Percentiles rank a stretch among this genome's conserved stretches.
phyloP scores from a whole-genome alignment of 2,329 filamentous ascomycete species.

The Colletotrichum sp. region DNA sequence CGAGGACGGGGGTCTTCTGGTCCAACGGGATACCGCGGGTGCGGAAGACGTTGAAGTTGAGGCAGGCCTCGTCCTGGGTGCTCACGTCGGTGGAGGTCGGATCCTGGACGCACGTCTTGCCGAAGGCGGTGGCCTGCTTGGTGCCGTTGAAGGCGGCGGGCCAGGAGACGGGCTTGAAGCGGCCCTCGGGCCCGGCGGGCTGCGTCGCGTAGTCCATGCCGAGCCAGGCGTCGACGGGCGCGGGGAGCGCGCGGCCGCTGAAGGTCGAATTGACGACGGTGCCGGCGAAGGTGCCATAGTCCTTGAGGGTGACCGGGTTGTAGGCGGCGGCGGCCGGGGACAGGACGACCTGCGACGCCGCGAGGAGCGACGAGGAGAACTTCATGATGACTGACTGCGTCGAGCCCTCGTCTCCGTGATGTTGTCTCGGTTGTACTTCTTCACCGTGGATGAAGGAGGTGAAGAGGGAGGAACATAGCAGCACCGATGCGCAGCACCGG shows the following conservation, averaged over 20 bases:
- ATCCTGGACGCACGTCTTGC: constrained; percentile 48
- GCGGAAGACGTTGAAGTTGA: constrained; percentile 46
- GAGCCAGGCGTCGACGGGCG: constrained; percentile 50
- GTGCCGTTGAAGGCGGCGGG: constrained; percentile 44
- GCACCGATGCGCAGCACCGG: background rate
- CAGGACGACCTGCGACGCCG: constrained; percentile 7
- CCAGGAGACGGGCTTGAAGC: constrained; percentile 45
- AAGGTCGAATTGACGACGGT: constrained; percentile 39
- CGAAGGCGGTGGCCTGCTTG: constrained; percentile 41
- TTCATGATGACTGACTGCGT: background rate
- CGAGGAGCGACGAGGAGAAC: constrained; percentile 6
- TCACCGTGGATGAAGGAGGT: background rate
- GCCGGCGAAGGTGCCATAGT: constrained; percentile 45
- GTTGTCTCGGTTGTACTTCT: background rate
- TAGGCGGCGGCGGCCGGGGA: background rate
- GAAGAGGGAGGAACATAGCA: background rate
- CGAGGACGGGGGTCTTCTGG: constrained; percentile 40
- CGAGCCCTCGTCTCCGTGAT: background rate
- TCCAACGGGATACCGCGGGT: constrained; percentile 35
- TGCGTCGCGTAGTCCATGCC: constrained; percentile 51
- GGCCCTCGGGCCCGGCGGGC: constrained; percentile 39
- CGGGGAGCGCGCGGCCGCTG: constrained; percentile 33
- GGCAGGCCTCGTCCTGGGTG: constrained; percentile 34
- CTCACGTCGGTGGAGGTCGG: constrained; percentile 11
- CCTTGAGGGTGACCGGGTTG: constrained; percentile 33